Evolutionary conservation across 2,329 filamentous ascomycete species (phyloP), one percentile per base, ranked within the genome.

Genomic region (Daldinia sp.): DNA sequence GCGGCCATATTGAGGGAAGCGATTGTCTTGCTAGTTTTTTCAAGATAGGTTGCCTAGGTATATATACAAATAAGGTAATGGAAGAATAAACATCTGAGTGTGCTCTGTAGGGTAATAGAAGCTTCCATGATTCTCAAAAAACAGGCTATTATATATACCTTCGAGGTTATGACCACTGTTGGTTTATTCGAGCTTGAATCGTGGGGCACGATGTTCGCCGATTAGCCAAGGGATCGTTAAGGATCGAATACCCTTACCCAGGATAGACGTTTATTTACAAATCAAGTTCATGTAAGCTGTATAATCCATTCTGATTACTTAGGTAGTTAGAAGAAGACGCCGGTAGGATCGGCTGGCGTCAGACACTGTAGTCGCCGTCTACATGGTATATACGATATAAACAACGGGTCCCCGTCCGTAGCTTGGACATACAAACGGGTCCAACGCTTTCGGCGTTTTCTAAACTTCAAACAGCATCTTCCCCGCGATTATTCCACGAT

Each of bases 181-280:
- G 35, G 26, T 15, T 50, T 50, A 56, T 35, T 39, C 18, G 7
- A 18, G 15, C 18, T 12, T 6, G 28, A 23, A 50, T 28, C 15
- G 15, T 41, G 60, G 33, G 9, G 23, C 42, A 18, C 20, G 26
- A 56, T 26, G 55, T 13, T 64, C 61, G 61, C 61, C 61, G 67
- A 61, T 58, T 63, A 59, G 53, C 41, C 41, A 55, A 61, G 60
- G 53, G n/a, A 50, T 42, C n/a, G 42, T n/a, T n/a, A 37, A 42
- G 35, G 23, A 53, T 54, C 26, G n/a, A 46, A 23, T 2, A 37
- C 20, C 20, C 20, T 23, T 23, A 39, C 13, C 23, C 26, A 26
- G 37, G 35, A n/a, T 23, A 20, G 13, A 42, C 7, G 18, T 28
- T 23, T 48, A 46, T 39, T 13, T 1, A 5, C 2, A 35, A 20